phyloP scores from a whole-genome alignment of 495 filamentous ascomycete genomes.

The Penicillium bialowiezense region DNA sequence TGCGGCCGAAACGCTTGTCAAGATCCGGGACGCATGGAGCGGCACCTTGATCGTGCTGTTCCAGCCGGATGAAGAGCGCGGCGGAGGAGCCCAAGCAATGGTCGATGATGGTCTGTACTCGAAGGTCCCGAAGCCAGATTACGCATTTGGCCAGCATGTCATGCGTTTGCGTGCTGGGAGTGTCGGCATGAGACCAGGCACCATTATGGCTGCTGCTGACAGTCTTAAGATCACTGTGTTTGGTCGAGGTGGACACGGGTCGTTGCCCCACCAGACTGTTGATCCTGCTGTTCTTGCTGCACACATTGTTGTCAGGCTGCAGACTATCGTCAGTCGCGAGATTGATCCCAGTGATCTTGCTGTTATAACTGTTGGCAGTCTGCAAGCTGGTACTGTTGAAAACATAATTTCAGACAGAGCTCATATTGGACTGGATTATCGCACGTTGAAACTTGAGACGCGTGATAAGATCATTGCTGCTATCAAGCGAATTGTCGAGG shows the following conservation, averaged over 20 bases:
- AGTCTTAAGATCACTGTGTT: constrained; percentile 50
- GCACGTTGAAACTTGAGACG: constrained; percentile 38
- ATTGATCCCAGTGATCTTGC: constrained; percentile 45
- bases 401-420: constrained; percentile 52
- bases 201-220: constrained; percentile 48
- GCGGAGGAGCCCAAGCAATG: constrained; percentile 52
- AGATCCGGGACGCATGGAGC: constrained; percentile 33
- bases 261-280: constrained; percentile 47
- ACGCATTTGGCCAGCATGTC: constrained; percentile 52
- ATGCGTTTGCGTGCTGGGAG: constrained; percentile 44
- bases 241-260: constrained; percentile 53
- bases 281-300: constrained; percentile 52
- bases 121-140: constrained; percentile 48
- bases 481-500: constrained; percentile 48
- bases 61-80: constrained; percentile 54
- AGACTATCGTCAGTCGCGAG: constrained; percentile 51
- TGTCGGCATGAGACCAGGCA: constrained; percentile 35
- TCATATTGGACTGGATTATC: constrained; percentile 46
- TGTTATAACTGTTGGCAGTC: constrained; percentile 50
- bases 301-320: constrained; percentile 46
- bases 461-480: constrained; percentile 38
- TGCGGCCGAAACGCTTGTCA: constrained; percentile 40
- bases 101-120: constrained; percentile 51
- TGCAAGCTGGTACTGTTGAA: constrained; percentile 51
- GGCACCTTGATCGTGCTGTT: constrained; percentile 55